phyloP scores from a whole-genome alignment of 352 stramenopile species.

The Phytophthora pini region DNA sequence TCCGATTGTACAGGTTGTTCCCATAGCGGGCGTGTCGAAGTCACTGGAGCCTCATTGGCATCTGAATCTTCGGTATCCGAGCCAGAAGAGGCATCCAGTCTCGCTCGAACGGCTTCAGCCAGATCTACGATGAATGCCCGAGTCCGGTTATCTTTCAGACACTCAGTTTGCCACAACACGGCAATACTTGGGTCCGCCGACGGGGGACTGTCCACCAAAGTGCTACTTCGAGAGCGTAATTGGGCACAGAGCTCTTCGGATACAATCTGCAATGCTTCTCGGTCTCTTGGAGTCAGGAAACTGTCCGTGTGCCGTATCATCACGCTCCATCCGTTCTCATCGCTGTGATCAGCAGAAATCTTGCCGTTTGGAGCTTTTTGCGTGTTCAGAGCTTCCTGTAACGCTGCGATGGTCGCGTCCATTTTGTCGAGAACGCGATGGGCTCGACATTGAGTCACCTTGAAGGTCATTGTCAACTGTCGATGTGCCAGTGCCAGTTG shows the following conservation, averaged over 20 bases:
- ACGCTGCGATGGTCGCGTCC: slow-evolving; percentile 55
- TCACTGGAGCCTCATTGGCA: slow-evolving; percentile 32
- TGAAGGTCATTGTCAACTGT: slow-evolving; percentile 75
- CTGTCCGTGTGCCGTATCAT: slow-evolving; percentile 37
- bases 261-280: slow-evolving; percentile 43
- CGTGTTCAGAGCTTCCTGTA: slow-evolving; percentile 41
- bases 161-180: slow-evolving; percentile 52
- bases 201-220: slow-evolving; percentile 1
- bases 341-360: not conserved
- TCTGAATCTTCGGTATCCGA: slow-evolving; percentile 57
- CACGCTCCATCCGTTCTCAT: slow-evolving; percentile 28
- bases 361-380: slow-evolving; percentile 6
- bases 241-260: slow-evolving; percentile 38
- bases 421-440: slow-evolving; percentile 66
- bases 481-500: slow-evolving; percentile 69
- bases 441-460: slow-evolving; percentile 63
- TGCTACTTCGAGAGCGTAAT: slow-evolving; percentile 29
- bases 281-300: slow-evolving; percentile 60
- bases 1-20: slow-evolving; percentile 12
- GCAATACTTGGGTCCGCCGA: slow-evolving; percentile 29
- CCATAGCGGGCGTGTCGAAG: slow-evolving; percentile 18
- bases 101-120: slow-evolving; percentile 52
- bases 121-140: slow-evolving; percentile 59
- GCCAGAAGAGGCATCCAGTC: slow-evolving; percentile 48
- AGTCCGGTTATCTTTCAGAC: slow-evolving; percentile 56